These are phyloP conservation scores for Neurospora tetrasperma DNA, from an alignment of 495 filamentous ascomycete genomes.

Conservation along the genomic window DNA sequence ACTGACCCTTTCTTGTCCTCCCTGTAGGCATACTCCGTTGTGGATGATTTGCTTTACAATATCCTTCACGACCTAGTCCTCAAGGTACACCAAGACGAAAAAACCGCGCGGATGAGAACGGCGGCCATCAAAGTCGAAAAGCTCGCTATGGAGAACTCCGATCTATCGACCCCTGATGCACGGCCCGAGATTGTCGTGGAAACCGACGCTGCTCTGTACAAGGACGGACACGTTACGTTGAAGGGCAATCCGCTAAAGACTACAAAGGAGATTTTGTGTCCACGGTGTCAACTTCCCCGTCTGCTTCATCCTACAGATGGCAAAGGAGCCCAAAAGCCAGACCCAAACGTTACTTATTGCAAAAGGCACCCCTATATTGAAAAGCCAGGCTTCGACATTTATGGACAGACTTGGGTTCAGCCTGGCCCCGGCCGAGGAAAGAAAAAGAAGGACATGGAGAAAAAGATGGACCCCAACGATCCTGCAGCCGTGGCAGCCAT, in stretches of 20 bases:
- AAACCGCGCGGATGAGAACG: conserved; percentile 58
- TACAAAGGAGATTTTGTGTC: conserved; percentile 58
- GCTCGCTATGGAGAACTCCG: conserved; percentile 46
- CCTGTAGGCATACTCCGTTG: conserved; percentile 41
- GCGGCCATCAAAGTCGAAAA: conserved; percentile 64
- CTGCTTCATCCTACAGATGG: conserved; percentile 55
- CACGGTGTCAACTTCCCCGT: conserved; percentile 54
- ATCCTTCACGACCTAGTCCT: conserved; percentile 61
- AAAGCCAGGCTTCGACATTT: conserved; percentile 67
- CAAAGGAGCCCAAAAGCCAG: conserved; percentile 47
- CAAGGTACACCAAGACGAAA: conserved; percentile 65
- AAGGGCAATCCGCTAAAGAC: conserved; percentile 70
- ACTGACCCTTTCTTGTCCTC: background rate
- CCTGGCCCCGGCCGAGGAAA: conserved; percentile 44
- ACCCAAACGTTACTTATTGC: conserved; percentile 61
- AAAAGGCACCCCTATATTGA: conserved; percentile 63
- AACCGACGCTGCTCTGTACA: conserved; percentile 60
- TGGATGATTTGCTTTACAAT: conserved; percentile 63
- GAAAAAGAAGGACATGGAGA: conserved; percentile 50
- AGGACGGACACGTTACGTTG: conserved; percentile 59
- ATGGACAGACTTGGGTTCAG: conserved; percentile 61
- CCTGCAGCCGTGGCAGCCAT: conserved; percentile 35
- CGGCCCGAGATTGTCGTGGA: conserved; percentile 47
- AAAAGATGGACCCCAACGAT: conserved; percentile 41
- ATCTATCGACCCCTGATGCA: conserved; percentile 29